Evolutionary conservation across 306 rosid species (phyloP).

Genomic region (Echinosophora koreensis): DNA sequence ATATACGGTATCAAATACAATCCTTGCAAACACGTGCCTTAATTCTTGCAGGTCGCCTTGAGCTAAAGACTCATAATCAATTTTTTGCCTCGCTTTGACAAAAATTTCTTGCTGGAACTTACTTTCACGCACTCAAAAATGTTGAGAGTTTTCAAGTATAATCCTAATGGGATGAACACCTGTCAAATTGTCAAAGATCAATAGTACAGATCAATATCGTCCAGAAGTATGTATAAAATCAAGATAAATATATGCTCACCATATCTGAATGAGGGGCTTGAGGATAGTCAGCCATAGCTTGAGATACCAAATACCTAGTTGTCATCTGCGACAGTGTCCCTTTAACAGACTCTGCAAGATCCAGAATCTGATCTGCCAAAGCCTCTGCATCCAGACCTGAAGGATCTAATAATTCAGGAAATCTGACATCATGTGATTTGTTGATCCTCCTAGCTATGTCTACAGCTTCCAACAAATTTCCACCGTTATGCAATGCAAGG

Average conservation of each 20-base stretch:
- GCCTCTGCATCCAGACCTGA: constrained; percentile 50
- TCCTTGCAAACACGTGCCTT: constrained; percentile 76
- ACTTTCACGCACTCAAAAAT: constrained; percentile 60
- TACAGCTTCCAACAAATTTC: constrained; percentile 75
- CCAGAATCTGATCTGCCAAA: constrained; percentile 58
- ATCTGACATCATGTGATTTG: constrained; percentile 60
- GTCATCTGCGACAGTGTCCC: constrained; percentile 69
- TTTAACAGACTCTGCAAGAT: constrained; percentile 66
- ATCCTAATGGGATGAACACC: constrained; percentile 75
- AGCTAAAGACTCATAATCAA: constrained; percentile 63
- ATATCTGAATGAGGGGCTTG: constrained; percentile 83
- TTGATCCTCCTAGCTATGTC: constrained; percentile 71
- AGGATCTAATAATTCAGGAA: constrained; percentile 74
- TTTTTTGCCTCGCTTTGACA: constrained; percentile 65
- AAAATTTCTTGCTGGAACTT: constrained; percentile 42
- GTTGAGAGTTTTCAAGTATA: constrained; percentile 61
- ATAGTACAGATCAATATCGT: constrained; percentile 34
- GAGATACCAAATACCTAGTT: constrained; percentile 69
- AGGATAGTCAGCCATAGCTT: constrained; percentile 76
- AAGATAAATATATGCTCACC: constrained; percentile 50
- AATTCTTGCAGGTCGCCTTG: constrained; percentile 61
- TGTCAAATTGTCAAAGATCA: constrained; percentile 54
- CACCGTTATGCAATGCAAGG: constrained; percentile 84
- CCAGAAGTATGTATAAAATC: constrained; percentile 32
- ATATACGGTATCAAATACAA: constrained; percentile 76